Conservation (phyloP, 2,329 filamentous ascomycete species). For the Colletotrichum tropicicola region DNA sequence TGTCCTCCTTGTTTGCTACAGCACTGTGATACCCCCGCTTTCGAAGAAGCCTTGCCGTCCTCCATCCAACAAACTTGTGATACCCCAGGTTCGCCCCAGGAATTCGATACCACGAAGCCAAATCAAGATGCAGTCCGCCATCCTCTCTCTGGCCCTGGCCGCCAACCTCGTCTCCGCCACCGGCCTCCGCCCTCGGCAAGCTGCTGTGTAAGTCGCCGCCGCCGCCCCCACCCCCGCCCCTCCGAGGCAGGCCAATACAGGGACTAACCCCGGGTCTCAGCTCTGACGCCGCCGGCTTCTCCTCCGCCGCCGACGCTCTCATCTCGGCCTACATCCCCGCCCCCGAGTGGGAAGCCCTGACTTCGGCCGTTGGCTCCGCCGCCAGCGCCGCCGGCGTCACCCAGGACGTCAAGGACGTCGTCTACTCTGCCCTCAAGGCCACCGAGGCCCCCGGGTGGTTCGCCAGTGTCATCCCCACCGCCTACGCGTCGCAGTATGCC, state of each 20-base stretch:
- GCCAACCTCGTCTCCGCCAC: conserved; percentile 18
- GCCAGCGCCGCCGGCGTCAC: conserved; percentile 36
- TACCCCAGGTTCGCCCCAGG: background rate
- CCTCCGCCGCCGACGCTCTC: conserved; percentile 37
- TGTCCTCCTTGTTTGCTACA: conserved; percentile 2
- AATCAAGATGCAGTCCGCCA: conserved; percentile 15
- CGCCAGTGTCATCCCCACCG: conserved; percentile 37
- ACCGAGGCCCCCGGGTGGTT: conserved; percentile 37
- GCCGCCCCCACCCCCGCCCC: no score
- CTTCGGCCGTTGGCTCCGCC: conserved; percentile 37
- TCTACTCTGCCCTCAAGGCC: conserved; percentile 38
- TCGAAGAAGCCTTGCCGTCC: background rate
- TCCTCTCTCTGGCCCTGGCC: conserved; percentile 16
- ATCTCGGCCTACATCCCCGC: conserved; percentile 41
- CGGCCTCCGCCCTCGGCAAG: conserved; percentile 12
- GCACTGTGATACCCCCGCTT: conserved; percentile 14
- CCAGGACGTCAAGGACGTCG: conserved; percentile 36
- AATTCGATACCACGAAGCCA: background rate
- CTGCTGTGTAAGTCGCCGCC: conserved; percentile 14
- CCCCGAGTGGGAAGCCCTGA: conserved; percentile 33
- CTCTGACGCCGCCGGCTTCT: conserved; percentile 33
- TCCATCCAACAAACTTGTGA: background rate
- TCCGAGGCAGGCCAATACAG: no score
- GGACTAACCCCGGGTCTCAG: conserved; percentile 11
- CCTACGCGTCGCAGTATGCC: conserved; percentile 29